A percentile compares a stretch with the other conserved stretches of the same genome.
phyloP scores from a whole-genome alignment of 2,329 filamentous ascomycete species.

The Trichoderma aggressivum region DNA sequence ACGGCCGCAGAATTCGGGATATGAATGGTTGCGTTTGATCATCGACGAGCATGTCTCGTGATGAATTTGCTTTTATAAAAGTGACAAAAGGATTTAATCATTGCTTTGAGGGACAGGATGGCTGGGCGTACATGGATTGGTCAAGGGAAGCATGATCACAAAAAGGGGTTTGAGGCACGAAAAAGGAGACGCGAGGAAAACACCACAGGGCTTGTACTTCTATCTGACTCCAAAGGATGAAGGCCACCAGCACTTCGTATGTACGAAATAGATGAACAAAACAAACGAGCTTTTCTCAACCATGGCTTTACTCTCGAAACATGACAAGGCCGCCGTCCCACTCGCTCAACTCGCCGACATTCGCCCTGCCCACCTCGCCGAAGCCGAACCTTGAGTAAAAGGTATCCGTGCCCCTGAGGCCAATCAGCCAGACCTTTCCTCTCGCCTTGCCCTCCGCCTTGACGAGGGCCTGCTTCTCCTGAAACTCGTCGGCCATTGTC shows the following conservation, averaged over 20 bases:
- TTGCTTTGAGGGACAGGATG: not conserved
- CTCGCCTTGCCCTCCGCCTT: constrained; percentile 27
- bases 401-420: constrained; percentile 30
- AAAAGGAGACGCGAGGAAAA: not conserved
- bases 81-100: not conserved
- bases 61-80: not conserved
- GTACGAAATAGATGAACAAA: not conserved
- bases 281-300: not conserved
- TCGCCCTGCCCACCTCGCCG: constrained; percentile 33
- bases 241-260: not conserved
- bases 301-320: constrained; percentile 32
- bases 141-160: not conserved
- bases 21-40: not conserved
- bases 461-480: not conserved
- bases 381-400: constrained; percentile 36
- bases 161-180: not conserved
- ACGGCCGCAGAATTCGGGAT: not conserved
- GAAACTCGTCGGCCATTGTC: constrained; percentile 25
- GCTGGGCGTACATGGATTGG: not conserved
- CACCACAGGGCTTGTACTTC: not conserved
- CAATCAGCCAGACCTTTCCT: constrained; percentile 33
- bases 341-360: constrained; percentile 34
- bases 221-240: not conserved
- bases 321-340: constrained; percentile 39
- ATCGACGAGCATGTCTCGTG: not conserved